Evolutionary conservation across 306 rosid genomes (phyloP).

Genomic region (Lagenaria siceraria): DNA sequence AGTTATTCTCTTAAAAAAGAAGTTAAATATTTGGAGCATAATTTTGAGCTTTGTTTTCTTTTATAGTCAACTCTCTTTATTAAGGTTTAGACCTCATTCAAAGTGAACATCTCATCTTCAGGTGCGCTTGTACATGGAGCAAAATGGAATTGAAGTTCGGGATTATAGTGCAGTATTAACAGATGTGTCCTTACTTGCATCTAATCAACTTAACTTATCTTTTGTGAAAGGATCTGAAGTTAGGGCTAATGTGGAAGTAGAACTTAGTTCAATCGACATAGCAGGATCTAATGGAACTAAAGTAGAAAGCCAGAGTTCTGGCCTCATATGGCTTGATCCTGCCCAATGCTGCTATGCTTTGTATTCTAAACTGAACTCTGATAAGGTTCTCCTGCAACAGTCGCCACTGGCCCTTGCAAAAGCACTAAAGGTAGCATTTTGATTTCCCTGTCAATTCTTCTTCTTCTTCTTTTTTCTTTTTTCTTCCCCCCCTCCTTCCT

Average conservation of each 20-base stretch:
- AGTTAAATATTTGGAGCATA: not conserved
- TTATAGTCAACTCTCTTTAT: not conserved
- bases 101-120: slow-evolving; percentile 19
- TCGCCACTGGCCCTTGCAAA: slow-evolving; percentile 99
- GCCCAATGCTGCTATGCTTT: slow-evolving; percentile 76
- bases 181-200: slow-evolving; percentile 58
- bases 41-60: not conserved
- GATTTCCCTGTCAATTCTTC: not conserved
- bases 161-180: slow-evolving; percentile 58
- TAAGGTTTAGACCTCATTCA: not conserved
- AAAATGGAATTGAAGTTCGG: slow-evolving; percentile 66
- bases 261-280: slow-evolving; percentile 1
- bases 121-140: slow-evolving; percentile 53
- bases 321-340: slow-evolving; percentile 80
- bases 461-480: too few relatives aligned
- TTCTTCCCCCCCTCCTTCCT: too few relatives aligned
- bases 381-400: slow-evolving; percentile 49
- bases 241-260: slow-evolving; percentile 11
- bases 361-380: slow-evolving; percentile 58
- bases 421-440: slow-evolving; percentile 66
- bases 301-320: slow-evolving; percentile 27
- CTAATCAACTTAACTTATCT: slow-evolving; percentile 35
- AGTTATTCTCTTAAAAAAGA: not conserved
- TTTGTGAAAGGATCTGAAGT: slow-evolving; percentile 20
- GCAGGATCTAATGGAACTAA: slow-evolving; percentile 27